Percentiles rank a stretch among this genome's conserved stretches.
These are phyloP conservation scores for Phytophthora parvispora DNA, from an alignment of 352 stramenopile species.

Conservation along the genomic window DNA sequence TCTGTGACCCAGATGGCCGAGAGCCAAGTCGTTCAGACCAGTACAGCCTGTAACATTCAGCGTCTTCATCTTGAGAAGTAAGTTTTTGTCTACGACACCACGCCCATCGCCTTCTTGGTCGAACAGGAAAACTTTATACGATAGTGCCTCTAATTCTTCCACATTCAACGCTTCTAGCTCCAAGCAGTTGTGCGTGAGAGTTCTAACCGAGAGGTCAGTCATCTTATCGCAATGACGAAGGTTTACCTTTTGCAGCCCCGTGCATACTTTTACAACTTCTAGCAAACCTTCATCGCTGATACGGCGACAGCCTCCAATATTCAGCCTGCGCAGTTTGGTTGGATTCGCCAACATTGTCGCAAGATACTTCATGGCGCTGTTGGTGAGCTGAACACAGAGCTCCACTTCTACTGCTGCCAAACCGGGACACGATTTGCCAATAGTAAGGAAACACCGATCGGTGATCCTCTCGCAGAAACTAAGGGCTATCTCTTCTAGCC, in stretches of 20 bases:
- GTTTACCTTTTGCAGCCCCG: slow-evolving; percentile 77
- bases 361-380: slow-evolving; percentile 68
- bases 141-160: slow-evolving; percentile 81
- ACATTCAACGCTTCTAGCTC: slow-evolving; percentile 83
- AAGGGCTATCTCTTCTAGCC: slow-evolving; percentile 64
- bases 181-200: slow-evolving; percentile 88
- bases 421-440: slow-evolving; percentile 58
- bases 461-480: slow-evolving; percentile 80
- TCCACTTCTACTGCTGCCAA: slow-evolving; percentile 62
- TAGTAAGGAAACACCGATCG: slow-evolving; percentile 64
- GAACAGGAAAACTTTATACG: slow-evolving; percentile 87
- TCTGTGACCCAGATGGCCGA: slow-evolving; percentile 77
- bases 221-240: slow-evolving; percentile 86
- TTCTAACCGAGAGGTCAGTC: slow-evolving; percentile 75
- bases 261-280: slow-evolving; percentile 69
- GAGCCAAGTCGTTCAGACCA: slow-evolving; percentile 72
- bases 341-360: slow-evolving; percentile 51
- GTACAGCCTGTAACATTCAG: slow-evolving; percentile 81
- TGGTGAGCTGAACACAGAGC: slow-evolving; percentile 71
- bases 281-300: slow-evolving; percentile 85
- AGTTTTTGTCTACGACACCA: slow-evolving; percentile 79
- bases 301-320: slow-evolving; percentile 83
- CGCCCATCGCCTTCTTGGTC: slow-evolving; percentile 88
- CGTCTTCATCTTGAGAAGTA: slow-evolving; percentile 66
- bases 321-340: slow-evolving; percentile 66